Evolutionary conservation across 495 filamentous ascomycete species (phyloP), one percentile per base, ranked within the genome.

Genomic region (Sporormia fimetaria): DNA sequence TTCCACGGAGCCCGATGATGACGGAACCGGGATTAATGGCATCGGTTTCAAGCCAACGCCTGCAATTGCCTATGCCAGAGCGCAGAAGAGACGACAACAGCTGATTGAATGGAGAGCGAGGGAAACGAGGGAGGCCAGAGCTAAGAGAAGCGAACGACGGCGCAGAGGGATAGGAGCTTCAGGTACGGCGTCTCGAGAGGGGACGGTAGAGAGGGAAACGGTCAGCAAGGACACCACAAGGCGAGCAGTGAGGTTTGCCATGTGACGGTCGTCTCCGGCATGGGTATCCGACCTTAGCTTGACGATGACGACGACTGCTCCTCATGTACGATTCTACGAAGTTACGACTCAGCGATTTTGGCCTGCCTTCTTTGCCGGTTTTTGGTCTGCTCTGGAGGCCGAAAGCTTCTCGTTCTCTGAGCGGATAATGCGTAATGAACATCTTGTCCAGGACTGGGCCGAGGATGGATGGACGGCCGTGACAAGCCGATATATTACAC

Each of bases 41-140:
- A 80, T 96, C 54, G 88, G 87, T 1, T 95, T 93, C 61, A 80
- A 75, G 47, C 88, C 88, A 0, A 95, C 86, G 6, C 71, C 87
- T 12, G 81, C 81, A 22, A 76, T 87, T 21, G 87, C 85, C 1
- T 78, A 83, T 58, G 75, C 76, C 18, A 68, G 88, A 40, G 68
- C 73, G 5, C 74, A 86, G 57, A 81, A 75, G 57, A 69, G 87
- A 44, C 71, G 75, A 52, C 77, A 81, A 60, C 88, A 96, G 61
- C 68, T 96, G 31, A 71, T 74, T 33, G 84, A 93, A 33, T 96
- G 88, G 69, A 76, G 73, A 55, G 77, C 69, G 40, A 69, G 88
- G 2, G 87, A 94, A 59, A 80, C 83, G 43, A 68, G 76, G 34
- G 88, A 96, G 60, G 87, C 87, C 15, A 69, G 87, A 25, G 75